Evolutionary conservation across 805 yeast genomes (phyloP).

Genomic region (Lipomyces sp.): DNA sequence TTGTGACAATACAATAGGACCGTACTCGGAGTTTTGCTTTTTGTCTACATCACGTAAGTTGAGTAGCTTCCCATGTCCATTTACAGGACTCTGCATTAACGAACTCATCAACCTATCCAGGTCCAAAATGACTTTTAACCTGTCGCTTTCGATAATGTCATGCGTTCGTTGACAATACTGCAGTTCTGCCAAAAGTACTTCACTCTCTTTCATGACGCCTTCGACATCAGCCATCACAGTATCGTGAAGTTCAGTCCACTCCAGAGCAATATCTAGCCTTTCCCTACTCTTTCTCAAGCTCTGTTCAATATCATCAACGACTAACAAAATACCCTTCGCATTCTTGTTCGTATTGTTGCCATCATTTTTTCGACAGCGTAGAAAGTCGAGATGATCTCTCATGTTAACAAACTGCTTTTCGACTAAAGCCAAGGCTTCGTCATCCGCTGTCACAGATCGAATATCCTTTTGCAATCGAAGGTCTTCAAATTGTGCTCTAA

Average conservation of each 20-base stretch:
- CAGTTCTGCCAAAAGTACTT: constrained; percentile 12
- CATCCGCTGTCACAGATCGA: constrained; percentile 13
- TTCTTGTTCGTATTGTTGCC: neutral
- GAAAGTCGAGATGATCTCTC: constrained; percentile 15
- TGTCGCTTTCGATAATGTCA: neutral
- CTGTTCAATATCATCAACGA: constrained; percentile 7
- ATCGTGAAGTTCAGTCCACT: constrained; percentile 29
- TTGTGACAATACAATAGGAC: neutral
- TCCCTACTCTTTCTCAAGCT: constrained; percentile 17
- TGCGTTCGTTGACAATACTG: constrained; percentile 4
- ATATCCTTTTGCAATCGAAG: constrained; percentile 18
- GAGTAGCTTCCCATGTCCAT: constrained; percentile 31
- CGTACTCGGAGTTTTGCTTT: constrained; percentile 20
- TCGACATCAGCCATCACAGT: constrained; percentile 21
- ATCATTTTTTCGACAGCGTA: constrained; percentile 5
- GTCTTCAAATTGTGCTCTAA: constrained; percentile 11
- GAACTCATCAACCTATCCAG: constrained; percentile 18
- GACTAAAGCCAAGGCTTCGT: constrained; percentile 7
- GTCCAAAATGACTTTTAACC: neutral
- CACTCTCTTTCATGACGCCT: constrained; percentile 20
- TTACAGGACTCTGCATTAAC: constrained; percentile 29
- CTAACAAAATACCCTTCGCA: constrained; percentile 17
- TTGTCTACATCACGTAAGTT: constrained; percentile 24
- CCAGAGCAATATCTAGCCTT: constrained; percentile 32
- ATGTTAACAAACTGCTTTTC: constrained; percentile 12